Conservation (phyloP, 352 stramenopile genomes). For the Phytopythium ostracodes region DNA sequence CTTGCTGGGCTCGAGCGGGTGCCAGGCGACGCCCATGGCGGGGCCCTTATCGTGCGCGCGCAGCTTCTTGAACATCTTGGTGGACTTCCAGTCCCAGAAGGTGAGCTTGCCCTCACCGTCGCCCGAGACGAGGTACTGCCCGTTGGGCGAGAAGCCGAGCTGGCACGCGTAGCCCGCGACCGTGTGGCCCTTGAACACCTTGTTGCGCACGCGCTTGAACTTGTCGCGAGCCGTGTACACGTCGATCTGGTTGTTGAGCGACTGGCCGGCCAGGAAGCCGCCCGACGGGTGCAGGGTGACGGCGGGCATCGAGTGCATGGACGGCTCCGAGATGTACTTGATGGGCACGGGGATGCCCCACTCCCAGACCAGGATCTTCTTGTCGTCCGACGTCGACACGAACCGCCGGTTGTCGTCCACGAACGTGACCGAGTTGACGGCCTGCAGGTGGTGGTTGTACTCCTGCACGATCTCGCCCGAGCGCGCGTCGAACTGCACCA, state of each 20-base stretch:
- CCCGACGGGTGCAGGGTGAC: conserved; percentile 93
- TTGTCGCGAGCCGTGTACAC: conserved; percentile 95
- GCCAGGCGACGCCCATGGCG: conserved; percentile 95
- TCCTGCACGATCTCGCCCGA: conserved; percentile 95
- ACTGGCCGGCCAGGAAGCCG: conserved; percentile 94
- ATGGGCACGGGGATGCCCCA: conserved; percentile 97
- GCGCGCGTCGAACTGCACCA: conserved; percentile 89
- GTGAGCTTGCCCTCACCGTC: conserved; percentile 97
- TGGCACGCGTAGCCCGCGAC: conserved; percentile 96
- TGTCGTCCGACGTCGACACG: conserved; percentile 97
- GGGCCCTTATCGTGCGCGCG: conserved; percentile 92
- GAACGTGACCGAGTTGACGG: conserved; percentile 98
- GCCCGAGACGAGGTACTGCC: conserved; percentile 92
- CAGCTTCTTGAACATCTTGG: conserved; percentile 88
- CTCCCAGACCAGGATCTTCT: conserved; percentile 98
- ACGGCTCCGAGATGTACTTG: conserved; percentile 98
- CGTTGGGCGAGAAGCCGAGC: conserved; percentile 95
- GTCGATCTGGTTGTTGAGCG: conserved; percentile 98
- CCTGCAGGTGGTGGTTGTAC: conserved; percentile 99
- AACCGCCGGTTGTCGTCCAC: conserved; percentile 95
- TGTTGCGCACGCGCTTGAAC: conserved; percentile 94
- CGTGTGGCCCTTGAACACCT: conserved; percentile 90
- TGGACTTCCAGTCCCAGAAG: conserved; percentile 99
- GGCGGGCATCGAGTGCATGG: conserved; percentile 98
- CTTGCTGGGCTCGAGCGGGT: conserved; percentile 95